Evolutionary conservation across 257 asterid species (phyloP).

Genomic region (Penstemon eatonii): DNA sequence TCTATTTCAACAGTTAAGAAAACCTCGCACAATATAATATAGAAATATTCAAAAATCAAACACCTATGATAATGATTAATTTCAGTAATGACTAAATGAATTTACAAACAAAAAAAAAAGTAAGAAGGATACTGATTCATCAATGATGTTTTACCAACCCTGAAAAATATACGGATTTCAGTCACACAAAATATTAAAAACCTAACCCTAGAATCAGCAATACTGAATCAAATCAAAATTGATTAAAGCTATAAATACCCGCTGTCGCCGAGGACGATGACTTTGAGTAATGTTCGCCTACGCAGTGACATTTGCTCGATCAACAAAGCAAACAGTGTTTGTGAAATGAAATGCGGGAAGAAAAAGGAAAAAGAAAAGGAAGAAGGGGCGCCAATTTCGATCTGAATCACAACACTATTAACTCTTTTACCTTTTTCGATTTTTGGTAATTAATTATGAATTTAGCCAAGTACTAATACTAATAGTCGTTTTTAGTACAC

Average conservation of each 20-base stretch:
- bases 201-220: conserved; percentile 14
- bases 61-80: not conserved
- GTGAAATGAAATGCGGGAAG: conserved; percentile 16
- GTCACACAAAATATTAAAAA: conserved; percentile 1
- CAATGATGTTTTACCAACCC: conserved; percentile 98
- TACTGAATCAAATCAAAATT: conserved; percentile 7
- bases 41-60: too few relatives aligned
- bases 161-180: conserved; percentile 32
- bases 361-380: conserved; percentile 22
- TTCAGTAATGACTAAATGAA: not conserved
- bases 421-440: conserved; percentile 16
- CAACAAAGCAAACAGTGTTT: conserved; percentile 19
- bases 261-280: conserved; percentile 98
- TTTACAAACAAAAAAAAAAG: not conserved
- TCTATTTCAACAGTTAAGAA: conserved; percentile 54
- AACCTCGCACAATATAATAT: conserved; percentile 21
- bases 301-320: conserved; percentile 74
- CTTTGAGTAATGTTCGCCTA: conserved; percentile 91
- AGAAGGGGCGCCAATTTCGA: conserved; percentile 92
- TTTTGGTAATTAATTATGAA: conserved; percentile 17
- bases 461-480: conserved; percentile 9
- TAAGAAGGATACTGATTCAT: conserved; percentile 92
- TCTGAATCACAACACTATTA: conserved; percentile 41
- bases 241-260: conserved; percentile 51
- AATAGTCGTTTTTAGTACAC: too few relatives aligned